phyloP scores from a whole-genome alignment of 2,329 filamentous ascomycete genomes.

The Claviceps humidiphila region DNA sequence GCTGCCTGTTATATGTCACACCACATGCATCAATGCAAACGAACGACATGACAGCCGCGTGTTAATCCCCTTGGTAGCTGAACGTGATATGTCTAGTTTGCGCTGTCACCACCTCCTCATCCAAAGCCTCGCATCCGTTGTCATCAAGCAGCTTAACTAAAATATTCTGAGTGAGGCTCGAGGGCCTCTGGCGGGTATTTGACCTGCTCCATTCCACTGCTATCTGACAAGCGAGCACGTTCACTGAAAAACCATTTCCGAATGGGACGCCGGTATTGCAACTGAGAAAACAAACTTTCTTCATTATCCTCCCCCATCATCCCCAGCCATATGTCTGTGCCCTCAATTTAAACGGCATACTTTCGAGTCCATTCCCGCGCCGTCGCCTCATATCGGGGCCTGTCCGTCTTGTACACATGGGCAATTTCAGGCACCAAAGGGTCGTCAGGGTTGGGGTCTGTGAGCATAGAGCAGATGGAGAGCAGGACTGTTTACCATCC shows the following conservation, averaged over 20 bases:
- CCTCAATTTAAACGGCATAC: slow-evolving; percentile 66
- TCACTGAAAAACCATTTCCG: not conserved
- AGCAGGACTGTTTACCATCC: slow-evolving; percentile 55
- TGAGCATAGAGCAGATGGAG: slow-evolving; percentile 99
- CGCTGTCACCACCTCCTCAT: slow-evolving; percentile 17
- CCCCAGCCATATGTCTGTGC: not conserved
- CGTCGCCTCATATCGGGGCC: slow-evolving; percentile 87
- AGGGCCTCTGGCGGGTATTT: slow-evolving; percentile 1
- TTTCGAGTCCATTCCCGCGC: slow-evolving; percentile 98
- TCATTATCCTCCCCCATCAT: not conserved
- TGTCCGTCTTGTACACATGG: slow-evolving; percentile 99
- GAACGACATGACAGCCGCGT: slow-evolving; percentile 16
- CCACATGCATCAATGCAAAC: slow-evolving; percentile 21
- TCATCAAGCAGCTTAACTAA: slow-evolving; percentile 12
- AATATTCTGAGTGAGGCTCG: slow-evolving; percentile 4
- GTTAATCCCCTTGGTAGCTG: slow-evolving; percentile 24
- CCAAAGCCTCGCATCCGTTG: slow-evolving; percentile 14
- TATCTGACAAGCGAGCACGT: slow-evolving; percentile 3
- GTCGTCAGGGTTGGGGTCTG: slow-evolving; percentile 97
- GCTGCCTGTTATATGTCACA: slow-evolving; percentile 10
- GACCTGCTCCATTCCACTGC: slow-evolving; percentile 1
- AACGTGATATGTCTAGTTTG: slow-evolving; percentile 23
- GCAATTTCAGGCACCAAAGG: slow-evolving; percentile 97
- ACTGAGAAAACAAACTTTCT: slow-evolving; percentile 5
- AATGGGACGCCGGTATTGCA: slow-evolving; percentile 3